Evolutionary conservation across 805 yeast species (phyloP), one percentile per base, ranked within the genome.

Genomic region (Priceomyces melissophilus): DNA sequence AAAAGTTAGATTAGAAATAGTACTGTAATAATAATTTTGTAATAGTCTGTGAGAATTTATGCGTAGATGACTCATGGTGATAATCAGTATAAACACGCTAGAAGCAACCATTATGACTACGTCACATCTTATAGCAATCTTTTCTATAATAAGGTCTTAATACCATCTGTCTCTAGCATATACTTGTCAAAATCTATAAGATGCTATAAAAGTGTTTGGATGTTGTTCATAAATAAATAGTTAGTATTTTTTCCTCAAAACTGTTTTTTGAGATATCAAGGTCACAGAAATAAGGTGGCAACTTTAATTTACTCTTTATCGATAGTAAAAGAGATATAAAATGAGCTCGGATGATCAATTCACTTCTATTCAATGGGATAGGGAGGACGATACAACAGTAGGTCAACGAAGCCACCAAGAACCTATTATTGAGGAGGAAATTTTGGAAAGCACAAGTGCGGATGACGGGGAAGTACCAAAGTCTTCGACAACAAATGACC

Each of bases 321-420:
- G 12, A n/a, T 30, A 30, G 25, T 11, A 29, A 17, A 23, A 31
- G 17, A 3, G 11, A 26, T 12, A 30, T 27, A 45, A 14, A 33
- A 60, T 59, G 63, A 50, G 52, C 34, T 49, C 58, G 23, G 74
- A 70, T 38, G 81, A 76, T 47, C 76, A 76, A 48, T 77, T 77
- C 53, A 75, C 80, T 1, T 77, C 82, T 23, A 75, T 77, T 37
- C 78, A 72, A 49, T 77, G 79, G 80, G 81, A 77, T 50, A 63
- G 77, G 44, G 78, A 65, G 23, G 78, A 69, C 13, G 52, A 41
- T 23, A 43, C 43, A 16, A 17, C 12, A 12, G 26, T 28, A 12
- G 35, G 35, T 11, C 8, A 30, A 4, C 33, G 14, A 5, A 38
- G 32, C 14, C 30, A 41, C 15, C 32, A 46, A 34, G 43, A 40